Conservation (phyloP, 2,329 filamentous ascomycete species). For the Emydomyces testavorans region DNA sequence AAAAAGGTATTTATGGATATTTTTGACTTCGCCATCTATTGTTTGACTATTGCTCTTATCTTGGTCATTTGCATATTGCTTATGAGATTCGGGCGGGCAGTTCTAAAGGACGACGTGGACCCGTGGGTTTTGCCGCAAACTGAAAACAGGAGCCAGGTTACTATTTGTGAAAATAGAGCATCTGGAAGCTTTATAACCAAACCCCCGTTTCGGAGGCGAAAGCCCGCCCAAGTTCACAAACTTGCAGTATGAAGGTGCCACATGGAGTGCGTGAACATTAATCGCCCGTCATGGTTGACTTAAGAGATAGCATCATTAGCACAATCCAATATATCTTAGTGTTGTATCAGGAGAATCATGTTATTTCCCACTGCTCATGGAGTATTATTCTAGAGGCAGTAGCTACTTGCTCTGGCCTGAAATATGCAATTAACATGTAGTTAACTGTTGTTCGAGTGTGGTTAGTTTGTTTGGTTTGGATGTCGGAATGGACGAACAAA, state of each 20-base stretch:
- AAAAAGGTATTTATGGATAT: constrained; percentile 1
- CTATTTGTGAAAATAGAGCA: background rate
- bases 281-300: too few species aligned
- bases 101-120: background rate
- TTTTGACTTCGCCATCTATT: background rate
- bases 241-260: background rate
- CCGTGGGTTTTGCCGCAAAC: background rate
- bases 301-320: too few species aligned
- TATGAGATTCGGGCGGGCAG: background rate
- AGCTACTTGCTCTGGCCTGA: too few species aligned
- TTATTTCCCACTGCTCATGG: too few species aligned
- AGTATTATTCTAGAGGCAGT: too few species aligned
- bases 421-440: too few species aligned
- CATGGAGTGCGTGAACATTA: background rate
- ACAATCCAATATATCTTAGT: too few species aligned
- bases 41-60: background rate
- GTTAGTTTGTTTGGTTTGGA: too few species aligned
- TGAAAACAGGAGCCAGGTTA: background rate
- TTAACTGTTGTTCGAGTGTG: too few species aligned
- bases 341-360: too few species aligned
- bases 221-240: background rate
- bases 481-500: too few species aligned
- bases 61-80: background rate
- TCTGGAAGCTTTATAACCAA: background rate
- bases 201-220: background rate